Percentiles rank a stretch among this genome's conserved stretches.
Conservation (phyloP, 225 moss, liverwort and hornwort genomes). For the Bryum argenteum region DNA sequence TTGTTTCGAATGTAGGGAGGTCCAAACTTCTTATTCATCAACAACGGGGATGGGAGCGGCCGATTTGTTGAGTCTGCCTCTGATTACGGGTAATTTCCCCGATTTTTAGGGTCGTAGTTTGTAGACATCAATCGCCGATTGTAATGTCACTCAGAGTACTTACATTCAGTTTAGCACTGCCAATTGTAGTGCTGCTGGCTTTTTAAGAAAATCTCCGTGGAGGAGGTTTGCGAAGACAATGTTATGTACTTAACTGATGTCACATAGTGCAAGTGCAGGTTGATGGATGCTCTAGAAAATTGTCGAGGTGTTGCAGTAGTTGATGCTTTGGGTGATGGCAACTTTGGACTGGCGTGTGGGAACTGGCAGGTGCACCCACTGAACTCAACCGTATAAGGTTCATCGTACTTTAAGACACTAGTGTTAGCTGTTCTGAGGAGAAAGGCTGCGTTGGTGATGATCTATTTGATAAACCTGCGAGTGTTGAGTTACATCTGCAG, state of each 20-base stretch:
- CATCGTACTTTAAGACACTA: neutral
- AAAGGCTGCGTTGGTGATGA: neutral
- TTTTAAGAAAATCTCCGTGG: neutral
- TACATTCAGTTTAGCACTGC: neutral
- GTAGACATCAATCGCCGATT: neutral
- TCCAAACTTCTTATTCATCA: constrained; percentile 80
- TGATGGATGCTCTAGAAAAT: constrained; percentile 74
- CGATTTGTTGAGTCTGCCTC: constrained; percentile 72
- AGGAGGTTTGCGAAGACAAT: neutral
- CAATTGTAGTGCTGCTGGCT: neutral
- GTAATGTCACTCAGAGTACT: neutral
- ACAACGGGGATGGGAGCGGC: constrained; percentile 69
- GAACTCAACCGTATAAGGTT: neutral
- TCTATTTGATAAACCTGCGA: neutral
- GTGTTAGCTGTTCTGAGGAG: neutral
- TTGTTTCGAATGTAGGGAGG: constrained; percentile 55
- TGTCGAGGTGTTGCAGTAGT: constrained; percentile 90
- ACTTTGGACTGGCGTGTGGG: constrained; percentile 83
- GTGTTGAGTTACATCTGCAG: constrained; percentile 49
- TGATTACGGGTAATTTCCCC: constrained; percentile 66
- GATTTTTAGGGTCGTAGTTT: neutral
- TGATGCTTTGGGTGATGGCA: constrained; percentile 69
- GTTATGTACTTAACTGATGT: constrained; percentile 7
- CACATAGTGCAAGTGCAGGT: constrained; percentile 42
- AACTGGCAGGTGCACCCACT: constrained; percentile 80